Percentiles rank a stretch among this genome's conserved stretches.
Evolutionary conservation across 352 stramenopile species (phyloP).

Genomic region (Globisporangium abappressorium): DNA sequence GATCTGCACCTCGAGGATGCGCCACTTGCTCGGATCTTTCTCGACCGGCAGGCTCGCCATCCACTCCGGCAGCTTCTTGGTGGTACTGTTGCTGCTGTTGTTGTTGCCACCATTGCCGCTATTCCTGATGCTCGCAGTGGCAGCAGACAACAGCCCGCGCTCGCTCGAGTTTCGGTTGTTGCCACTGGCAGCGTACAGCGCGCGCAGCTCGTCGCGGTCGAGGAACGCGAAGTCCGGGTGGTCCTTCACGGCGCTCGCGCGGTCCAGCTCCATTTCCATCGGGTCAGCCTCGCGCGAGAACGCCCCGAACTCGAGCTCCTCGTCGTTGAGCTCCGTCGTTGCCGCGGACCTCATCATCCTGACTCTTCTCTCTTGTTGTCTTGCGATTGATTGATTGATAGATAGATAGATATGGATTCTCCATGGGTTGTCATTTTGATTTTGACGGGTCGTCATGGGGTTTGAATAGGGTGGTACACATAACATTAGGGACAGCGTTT

Average conservation of each 20-base stretch:
- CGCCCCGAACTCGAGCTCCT: constrained; percentile 68
- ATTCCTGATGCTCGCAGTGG: constrained; percentile 13
- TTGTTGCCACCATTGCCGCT: not conserved
- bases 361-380: not conserved
- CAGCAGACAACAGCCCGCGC: not conserved
- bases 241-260: constrained; percentile 47
- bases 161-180: not conserved
- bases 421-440: not conserved
- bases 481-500: not conserved
- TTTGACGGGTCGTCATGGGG: not conserved
- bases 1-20: constrained; percentile 66
- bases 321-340: constrained; percentile 29
- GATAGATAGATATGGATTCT: not conserved
- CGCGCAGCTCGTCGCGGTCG: constrained; percentile 27
- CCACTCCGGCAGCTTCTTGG: constrained; percentile 40
- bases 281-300: constrained; percentile 54
- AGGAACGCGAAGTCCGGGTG: constrained; percentile 73
- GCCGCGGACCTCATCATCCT: constrained; percentile 1
- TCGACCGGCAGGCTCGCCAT: constrained; percentile 55
- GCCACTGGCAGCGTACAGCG: constrained; percentile 14
- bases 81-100: not conserved
- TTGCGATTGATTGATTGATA: not conserved
- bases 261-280: constrained; percentile 73
- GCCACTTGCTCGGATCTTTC: constrained; percentile 62
- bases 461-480: not conserved